Base-by-base conservation (phyloP, 176 grass and related monocot genomes). In the Tuctoria greenei region DNA sequence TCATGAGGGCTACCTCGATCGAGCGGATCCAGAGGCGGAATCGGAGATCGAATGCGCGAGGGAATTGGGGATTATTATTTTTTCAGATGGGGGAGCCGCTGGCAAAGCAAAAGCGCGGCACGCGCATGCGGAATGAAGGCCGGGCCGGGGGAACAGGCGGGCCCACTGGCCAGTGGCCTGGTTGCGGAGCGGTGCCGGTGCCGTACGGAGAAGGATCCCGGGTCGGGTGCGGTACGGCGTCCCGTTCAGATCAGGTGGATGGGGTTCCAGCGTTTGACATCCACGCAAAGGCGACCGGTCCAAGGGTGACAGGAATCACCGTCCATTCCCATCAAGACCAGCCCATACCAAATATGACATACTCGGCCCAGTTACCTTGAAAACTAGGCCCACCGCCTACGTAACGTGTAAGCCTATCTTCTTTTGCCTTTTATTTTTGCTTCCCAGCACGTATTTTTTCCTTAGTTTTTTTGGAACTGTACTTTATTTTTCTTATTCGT, bases 1-100 rank as follows among this genome's bases (percentile, higher is more conserved):
- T 59, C 7, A 11, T 27, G 6, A n/a, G 50, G 35, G n/a, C 61
- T 73, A 54, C 80, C 80, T 79, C 68, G 52, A 67, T 68, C 65
- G 34, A 38, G 49, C 13, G 61, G 74, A 73, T 52, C 54, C 45
- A 0, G 78, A 39, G 51, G 61, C 47, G 62, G 40, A 77, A 51
- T 38, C 8, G 4, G 10, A 9, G 45, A 10, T 18, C 5, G 34
- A 74, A 11, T 18, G 61, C 50, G 39, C 58, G 31, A 46, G 42
- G n/a, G 76, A 4, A 73, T 73, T 66, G 73, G 57, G 23, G 28
- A 42, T 46, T 14, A 4, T 47, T 43, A 5, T 28, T 65, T 26
- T 10, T 23, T 24, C 17, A 45, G 64, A 25, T 58, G 50, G 0
- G 0, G 6, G 40, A n/a, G 45, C 3, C 38, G 61, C 57, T 64